Conservation (phyloP, 768 basidiomycete genomes). For the Calocera viscosa region DNA sequence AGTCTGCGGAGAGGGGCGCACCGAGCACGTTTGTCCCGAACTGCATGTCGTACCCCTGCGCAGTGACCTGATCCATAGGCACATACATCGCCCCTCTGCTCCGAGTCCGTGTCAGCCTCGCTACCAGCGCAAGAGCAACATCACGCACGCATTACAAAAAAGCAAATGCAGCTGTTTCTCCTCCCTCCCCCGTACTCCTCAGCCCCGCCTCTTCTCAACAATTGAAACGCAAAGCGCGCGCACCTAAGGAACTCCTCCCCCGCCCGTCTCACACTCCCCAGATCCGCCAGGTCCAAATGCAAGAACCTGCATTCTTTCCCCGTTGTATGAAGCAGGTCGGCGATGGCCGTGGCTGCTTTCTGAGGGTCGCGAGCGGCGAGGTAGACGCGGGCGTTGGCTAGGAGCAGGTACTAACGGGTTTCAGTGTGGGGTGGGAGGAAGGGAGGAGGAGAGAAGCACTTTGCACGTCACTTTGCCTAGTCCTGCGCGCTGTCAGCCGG, state of each 20-base stretch:
- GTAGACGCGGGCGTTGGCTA: conserved; percentile 56
- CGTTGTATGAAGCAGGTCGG: conserved; percentile 37
- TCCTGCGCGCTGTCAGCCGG: neutral
- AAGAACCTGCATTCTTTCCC: conserved; percentile 36
- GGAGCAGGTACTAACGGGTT: conserved; percentile 26
- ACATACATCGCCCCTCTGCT: neutral
- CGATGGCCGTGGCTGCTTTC: conserved; percentile 41
- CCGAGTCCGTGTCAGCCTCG: neutral
- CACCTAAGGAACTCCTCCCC: conserved; percentile 29
- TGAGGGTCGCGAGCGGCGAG: conserved; percentile 29
- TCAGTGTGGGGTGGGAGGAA: neutral
- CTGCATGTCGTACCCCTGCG: conserved; percentile 10
- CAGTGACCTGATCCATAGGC: neutral
- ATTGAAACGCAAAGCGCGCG: neutral
- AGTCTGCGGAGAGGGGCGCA: neutral
- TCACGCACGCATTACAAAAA: conserved; percentile 10
- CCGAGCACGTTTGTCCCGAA: conserved; percentile 14
- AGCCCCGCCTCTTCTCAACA: neutral
- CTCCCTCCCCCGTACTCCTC: neutral
- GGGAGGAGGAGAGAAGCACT: neutral
- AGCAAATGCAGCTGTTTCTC: conserved; percentile 4
- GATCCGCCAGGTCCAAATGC: conserved; percentile 35
- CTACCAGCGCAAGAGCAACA: neutral
- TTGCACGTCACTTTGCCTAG: neutral
- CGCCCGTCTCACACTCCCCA: conserved; percentile 32